These are phyloP conservation scores for Afroboletus lepidellus DNA, from an alignment of 1,284 basidiomycete genomes.

Conservation along the genomic window DNA sequence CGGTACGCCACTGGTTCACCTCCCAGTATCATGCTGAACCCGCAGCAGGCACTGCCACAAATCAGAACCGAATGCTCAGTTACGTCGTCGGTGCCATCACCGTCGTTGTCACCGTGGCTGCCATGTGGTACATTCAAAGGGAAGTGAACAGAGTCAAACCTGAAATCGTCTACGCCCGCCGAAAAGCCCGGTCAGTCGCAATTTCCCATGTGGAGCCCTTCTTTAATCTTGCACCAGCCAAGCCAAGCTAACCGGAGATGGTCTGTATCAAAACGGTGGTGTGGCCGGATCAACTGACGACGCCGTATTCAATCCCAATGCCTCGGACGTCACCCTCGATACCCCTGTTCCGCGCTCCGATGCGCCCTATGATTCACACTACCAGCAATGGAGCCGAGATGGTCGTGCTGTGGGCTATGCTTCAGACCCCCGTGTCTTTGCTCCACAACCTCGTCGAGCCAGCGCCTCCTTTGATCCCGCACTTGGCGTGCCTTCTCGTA, in stretches of 20 bases:
- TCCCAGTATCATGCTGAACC: conserved; percentile 8
- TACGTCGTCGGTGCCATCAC: conserved; percentile 63
- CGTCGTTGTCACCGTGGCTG: conserved; percentile 67
- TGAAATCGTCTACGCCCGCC: conserved; percentile 67
- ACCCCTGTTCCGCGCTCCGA: conserved; percentile 23
- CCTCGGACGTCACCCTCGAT: conserved; percentile 44
- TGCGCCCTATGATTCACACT: conserved; percentile 25
- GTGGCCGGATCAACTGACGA: conserved; percentile 30
- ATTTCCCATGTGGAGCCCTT: background rate
- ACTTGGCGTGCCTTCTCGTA: conserved; percentile 13
- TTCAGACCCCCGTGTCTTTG: conserved; percentile 35
- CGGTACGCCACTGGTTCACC: conserved; percentile 17
- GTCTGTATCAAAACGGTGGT: conserved; percentile 32
- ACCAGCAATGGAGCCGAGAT: conserved; percentile 40
- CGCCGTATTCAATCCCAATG: conserved; percentile 36
- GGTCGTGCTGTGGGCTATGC: conserved; percentile 38
- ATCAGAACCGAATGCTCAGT: conserved; percentile 58
- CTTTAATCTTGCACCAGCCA: conserved; percentile 38
- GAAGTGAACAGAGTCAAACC: conserved; percentile 78
- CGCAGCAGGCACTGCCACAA: conserved; percentile 40
- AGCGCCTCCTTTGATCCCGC: conserved; percentile 10
- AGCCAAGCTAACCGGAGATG: conserved; percentile 43
- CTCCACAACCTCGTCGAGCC: conserved; percentile 40
- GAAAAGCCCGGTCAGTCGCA: conserved; percentile 58
- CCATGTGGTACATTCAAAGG: conserved; percentile 82